Evolutionary conservation across 306 rosid genomes (phyloP).

Genomic region (Corylus heterophylla): DNA sequence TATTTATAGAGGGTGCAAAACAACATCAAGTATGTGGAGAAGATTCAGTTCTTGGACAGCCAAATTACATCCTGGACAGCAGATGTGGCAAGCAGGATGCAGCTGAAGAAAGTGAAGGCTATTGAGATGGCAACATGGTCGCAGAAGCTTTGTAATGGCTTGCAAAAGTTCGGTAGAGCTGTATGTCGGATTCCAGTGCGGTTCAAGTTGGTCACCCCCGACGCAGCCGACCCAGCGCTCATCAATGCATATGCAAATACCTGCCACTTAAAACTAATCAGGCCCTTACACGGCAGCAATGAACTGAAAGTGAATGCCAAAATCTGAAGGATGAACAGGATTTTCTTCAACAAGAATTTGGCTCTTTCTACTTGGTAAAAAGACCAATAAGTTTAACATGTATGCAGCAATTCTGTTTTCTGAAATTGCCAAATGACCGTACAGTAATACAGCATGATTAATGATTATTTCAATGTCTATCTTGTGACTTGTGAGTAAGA

Average conservation of each 20-base stretch:
- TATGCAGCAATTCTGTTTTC: neutral
- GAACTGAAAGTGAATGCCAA: neutral
- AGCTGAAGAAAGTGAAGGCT: conserved; percentile 75
- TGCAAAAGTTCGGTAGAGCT: conserved; percentile 77
- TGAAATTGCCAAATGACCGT: neutral
- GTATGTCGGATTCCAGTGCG: conserved; percentile 79
- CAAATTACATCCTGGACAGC: conserved; percentile 72
- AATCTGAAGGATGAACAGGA: neutral
- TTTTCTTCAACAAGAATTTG: no score
- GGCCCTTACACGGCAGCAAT: conserved; percentile 8
- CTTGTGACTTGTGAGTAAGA: neutral
- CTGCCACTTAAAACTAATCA: conserved; percentile 36
- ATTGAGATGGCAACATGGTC: conserved; percentile 85
- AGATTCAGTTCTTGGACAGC: conserved; percentile 68
- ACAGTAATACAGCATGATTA: neutral
- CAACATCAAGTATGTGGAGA: conserved; percentile 9
- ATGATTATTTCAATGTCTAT: neutral
- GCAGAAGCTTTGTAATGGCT: conserved; percentile 68
- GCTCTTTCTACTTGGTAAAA: neutral
- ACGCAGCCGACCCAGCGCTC: conserved; percentile 91
- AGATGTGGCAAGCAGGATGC: conserved; percentile 65
- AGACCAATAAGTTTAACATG: neutral
- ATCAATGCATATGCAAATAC: conserved; percentile 81
- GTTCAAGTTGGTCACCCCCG: conserved; percentile 83
- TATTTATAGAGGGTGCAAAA: conserved; percentile 8